Evolutionary conservation across 2,329 filamentous ascomycete genomes (phyloP).

Genomic region (Ramularia endophylla): DNA sequence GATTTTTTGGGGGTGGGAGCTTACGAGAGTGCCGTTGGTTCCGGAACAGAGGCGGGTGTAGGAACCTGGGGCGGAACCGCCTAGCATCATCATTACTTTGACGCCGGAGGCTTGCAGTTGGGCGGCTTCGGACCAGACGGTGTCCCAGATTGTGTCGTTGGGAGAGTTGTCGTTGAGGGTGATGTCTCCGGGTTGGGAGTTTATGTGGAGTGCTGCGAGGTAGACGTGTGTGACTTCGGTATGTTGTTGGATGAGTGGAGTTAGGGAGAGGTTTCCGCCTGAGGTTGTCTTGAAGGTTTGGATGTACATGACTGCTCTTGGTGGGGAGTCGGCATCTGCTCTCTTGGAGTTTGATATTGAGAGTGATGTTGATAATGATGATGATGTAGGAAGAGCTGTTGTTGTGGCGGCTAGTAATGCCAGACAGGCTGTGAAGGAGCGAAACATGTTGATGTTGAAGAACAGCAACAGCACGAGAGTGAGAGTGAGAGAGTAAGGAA

Average conservation of each 20-base stretch:
- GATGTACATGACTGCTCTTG: slow-evolving; percentile 24
- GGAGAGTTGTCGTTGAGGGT: slow-evolving; percentile 25
- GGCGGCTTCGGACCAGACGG: slow-evolving; percentile 23
- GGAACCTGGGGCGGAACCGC: slow-evolving; percentile 25
- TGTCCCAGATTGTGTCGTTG: slow-evolving; percentile 17
- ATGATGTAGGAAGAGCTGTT: slow-evolving; percentile 7
- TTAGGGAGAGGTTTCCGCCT: slow-evolving; percentile 21
- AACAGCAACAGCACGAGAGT: neutral
- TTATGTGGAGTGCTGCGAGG: slow-evolving; percentile 27
- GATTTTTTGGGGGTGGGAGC: neutral
- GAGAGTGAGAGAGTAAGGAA: neutral
- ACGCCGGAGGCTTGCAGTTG: slow-evolving; percentile 23
- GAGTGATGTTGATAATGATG: no score
- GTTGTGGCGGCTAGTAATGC: slow-evolving; percentile 9
- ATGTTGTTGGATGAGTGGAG: slow-evolving; percentile 22
- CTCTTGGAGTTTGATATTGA: no score
- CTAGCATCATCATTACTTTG: slow-evolving; percentile 30
- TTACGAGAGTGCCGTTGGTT: slow-evolving; percentile 11
- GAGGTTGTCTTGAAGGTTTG: slow-evolving; percentile 24
- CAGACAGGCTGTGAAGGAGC: slow-evolving; percentile 8
- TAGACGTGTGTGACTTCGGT: slow-evolving; percentile 26
- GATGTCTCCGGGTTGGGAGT: slow-evolving; percentile 21
- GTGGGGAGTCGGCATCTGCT: slow-evolving; percentile 13
- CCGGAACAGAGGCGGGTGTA: slow-evolving; percentile 24
- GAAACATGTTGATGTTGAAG: neutral